Percentiles rank a stretch among this genome's conserved stretches.
These are phyloP conservation scores for Ramaria rubella DNA, from an alignment of 768 basidiomycete genomes.

Conservation along the genomic window DNA sequence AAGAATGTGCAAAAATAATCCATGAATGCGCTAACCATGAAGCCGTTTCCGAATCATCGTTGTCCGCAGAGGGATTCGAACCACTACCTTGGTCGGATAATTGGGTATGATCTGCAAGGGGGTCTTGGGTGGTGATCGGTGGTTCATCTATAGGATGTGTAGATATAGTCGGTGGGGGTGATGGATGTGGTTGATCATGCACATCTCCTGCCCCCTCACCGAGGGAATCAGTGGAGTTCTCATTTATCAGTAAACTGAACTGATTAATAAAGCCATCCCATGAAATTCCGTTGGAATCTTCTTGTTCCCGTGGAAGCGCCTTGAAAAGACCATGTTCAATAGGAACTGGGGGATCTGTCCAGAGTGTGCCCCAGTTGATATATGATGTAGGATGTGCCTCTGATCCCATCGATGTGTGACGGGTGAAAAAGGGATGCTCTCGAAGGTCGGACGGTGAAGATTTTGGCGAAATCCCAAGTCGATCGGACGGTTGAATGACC, in stretches of 20 bases:
- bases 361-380: conserved; percentile 18
- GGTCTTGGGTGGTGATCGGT: neutral
- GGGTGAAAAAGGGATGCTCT: conserved; percentile 16
- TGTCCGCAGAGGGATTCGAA: no score
- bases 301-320: neutral
- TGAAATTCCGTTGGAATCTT: neutral
- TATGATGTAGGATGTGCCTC: neutral
- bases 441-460: conserved; percentile 10
- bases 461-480: conserved; percentile 11
- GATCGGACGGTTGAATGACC: conserved; percentile 14
- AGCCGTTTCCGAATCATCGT: neutral
- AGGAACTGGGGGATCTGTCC: conserved; percentile 16
- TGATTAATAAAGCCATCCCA: conserved; percentile 8
- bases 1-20: neutral
- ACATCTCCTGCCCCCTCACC: neutral
- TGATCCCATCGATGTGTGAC: neutral
- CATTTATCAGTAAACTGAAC: neutral
- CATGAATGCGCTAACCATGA: neutral
- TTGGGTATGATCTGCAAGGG: neutral
- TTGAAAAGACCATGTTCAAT: conserved; percentile 15
- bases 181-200: neutral
- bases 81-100: no score
- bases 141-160: neutral
- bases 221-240: neutral
- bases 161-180: neutral